A percentile compares a stretch with the other conserved stretches of the same genome.
phyloP scores from a whole-genome alignment of 306 rosid species.

The Phaseolus lunatus region DNA sequence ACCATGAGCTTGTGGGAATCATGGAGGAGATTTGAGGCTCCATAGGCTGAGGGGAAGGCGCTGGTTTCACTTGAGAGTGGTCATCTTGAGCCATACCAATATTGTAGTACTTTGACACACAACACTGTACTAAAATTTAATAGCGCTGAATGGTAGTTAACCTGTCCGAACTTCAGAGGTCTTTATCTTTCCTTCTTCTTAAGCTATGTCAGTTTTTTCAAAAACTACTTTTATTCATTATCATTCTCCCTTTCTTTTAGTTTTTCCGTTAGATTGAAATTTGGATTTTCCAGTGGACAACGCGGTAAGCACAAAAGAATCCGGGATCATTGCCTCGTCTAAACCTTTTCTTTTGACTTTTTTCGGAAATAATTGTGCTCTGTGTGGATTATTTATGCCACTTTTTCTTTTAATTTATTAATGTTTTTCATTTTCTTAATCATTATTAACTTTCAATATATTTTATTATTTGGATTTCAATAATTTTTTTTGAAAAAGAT shows the following conservation, averaged over 20 bases:
- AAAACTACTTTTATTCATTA: no score
- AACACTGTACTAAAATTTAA: not conserved
- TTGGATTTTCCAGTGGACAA: slow-evolving; percentile 11
- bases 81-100: slow-evolving; percentile 35
- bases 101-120: not conserved
- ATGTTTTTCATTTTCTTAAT: no score
- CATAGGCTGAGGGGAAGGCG: slow-evolving; percentile 28
- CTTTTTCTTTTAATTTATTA: no score
- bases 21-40: slow-evolving; percentile 49
- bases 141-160: slow-evolving; percentile 41
- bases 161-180: not conserved
- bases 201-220: slow-evolving; percentile 28
- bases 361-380: not conserved
- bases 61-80: not conserved
- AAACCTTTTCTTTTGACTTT: not conserved
- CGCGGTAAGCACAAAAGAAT: slow-evolving; percentile 14
- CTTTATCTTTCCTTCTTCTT: not conserved
- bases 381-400: slow-evolving; percentile 8
- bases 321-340: not conserved
- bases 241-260: not conserved
- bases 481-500: no score
- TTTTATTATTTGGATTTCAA: no score
- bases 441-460: no score
- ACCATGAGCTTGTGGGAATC: slow-evolving; percentile 71
- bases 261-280: not conserved